Conservation (phyloP, 2,329 filamentous ascomycete genomes). For the Colletotrichum magnum region DNA sequence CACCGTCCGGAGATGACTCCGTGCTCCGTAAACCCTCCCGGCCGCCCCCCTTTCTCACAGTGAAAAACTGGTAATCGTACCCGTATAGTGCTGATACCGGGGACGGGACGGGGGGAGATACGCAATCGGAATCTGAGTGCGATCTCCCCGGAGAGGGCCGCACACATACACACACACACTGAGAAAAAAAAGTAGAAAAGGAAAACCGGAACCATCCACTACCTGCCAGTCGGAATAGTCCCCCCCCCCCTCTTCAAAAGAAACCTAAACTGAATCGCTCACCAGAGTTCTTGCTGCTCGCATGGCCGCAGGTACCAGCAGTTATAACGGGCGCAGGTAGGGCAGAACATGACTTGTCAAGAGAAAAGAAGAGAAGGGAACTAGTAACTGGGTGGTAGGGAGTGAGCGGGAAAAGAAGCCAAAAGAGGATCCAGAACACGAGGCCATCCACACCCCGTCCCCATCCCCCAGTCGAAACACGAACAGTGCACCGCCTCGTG, state of each 20-base stretch:
- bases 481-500: constrained; percentile 22
- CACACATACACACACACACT: neutral
- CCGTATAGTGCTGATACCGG: no score
- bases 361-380: no score
- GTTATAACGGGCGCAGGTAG: neutral
- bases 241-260: no score
- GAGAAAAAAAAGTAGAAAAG: neutral
- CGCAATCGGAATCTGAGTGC: neutral
- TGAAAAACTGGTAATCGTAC: neutral
- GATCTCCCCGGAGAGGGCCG: neutral
- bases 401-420: neutral
- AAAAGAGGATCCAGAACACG: constrained; percentile 14
- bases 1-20: neutral
- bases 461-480: neutral
- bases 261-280: constrained; percentile 5
- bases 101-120: no score
- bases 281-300: neutral
- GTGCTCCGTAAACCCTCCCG: no score
- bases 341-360: no score
- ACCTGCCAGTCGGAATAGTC: no score
- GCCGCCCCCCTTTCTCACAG: no score
- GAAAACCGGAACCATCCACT: neutral
- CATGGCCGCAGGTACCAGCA: neutral
- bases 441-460: neutral
- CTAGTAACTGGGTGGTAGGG: no score